Conservation (phyloP, 371 early-diverging fungal species). For the Mortierella sp. region DNA sequence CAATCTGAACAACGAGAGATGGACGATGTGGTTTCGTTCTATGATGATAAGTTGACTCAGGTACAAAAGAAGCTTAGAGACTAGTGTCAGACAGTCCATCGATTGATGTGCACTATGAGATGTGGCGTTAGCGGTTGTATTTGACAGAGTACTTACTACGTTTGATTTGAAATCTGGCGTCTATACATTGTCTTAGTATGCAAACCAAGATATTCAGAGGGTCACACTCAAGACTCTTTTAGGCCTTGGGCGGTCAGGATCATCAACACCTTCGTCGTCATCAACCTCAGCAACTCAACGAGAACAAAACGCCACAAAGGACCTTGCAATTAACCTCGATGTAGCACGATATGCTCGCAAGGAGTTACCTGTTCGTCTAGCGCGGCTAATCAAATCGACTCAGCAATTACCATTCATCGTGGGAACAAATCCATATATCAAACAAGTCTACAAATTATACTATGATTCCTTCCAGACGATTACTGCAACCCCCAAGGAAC, state of each 20-base stretch:
- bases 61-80: constrained; percentile 22
- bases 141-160: neutral
- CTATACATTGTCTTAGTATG: constrained; percentile 58
- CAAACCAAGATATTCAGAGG: constrained; percentile 73
- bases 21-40: constrained; percentile 61
- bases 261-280: constrained; percentile 1
- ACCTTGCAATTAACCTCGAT: constrained; percentile 57
- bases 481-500: constrained; percentile 64
- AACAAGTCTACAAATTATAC: constrained; percentile 83
- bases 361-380: constrained; percentile 88
- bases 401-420: constrained; percentile 92
- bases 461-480: constrained; percentile 84
- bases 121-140: neutral
- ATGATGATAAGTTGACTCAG: constrained; percentile 59
- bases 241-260: constrained; percentile 71
- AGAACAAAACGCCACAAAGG: constrained; percentile 1
- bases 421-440: constrained; percentile 91
- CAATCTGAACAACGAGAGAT: constrained; percentile 31
- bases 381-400: constrained; percentile 83
- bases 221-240: constrained; percentile 87
- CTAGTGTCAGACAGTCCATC: too few species aligned
- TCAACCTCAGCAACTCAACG: constrained; percentile 9
- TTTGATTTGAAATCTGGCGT: neutral
- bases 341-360: constrained; percentile 77
- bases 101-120: neutral